Evolutionary conservation across 2,329 filamentous ascomycete genomes (phyloP), one percentile per base, ranked within the genome.

Genomic region (Hypoxylon sp.): DNA sequence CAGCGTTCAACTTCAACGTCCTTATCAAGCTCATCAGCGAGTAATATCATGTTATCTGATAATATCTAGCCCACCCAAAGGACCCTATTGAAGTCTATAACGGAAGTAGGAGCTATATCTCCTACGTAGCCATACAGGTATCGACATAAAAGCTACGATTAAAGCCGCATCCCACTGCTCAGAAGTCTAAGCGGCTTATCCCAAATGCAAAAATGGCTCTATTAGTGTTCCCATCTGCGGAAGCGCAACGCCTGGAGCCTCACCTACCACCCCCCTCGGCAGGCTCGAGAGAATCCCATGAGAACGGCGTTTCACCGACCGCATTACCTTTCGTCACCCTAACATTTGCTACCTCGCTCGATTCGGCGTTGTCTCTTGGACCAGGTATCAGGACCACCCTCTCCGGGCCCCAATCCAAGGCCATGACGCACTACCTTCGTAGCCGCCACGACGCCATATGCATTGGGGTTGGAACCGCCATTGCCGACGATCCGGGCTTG

Each of bases 341-440:
- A 41, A 97, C 94, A 11, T 98, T 94, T 77, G 94, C 95, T 20
- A 91, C 90, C 6, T 97, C 94, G 3, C 89, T 99, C 69, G 94
- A 98, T 79, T 90, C 91, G 41, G 87, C 89, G 56, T 84, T 96
- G 52, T 87, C 93, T 1, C 84, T 94, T 26, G 84, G 89, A 0
- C 92, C 93, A 0, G 93, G 93, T 13, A 83, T 88, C n/a, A 91
- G 91, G 68, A 98, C 94, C 1, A 82, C 86, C 0, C 85, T 98
- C 13, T 98, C 94, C 1, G 94, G 94, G 3, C 86, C 90, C 0
- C 84, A 89, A 67, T 92, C 92, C 37, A 97, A 97, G 78, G 86
- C 91, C 55, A 96, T 98, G 92, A 97, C 94, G 0, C 94, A 98
- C 78, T 92, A 91, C 75, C 85, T 98, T 26, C 91, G 94, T 71